These are phyloP conservation scores for Candida vaughaniae DNA, from an alignment of 805 yeast genomes.

Conservation along the genomic window DNA sequence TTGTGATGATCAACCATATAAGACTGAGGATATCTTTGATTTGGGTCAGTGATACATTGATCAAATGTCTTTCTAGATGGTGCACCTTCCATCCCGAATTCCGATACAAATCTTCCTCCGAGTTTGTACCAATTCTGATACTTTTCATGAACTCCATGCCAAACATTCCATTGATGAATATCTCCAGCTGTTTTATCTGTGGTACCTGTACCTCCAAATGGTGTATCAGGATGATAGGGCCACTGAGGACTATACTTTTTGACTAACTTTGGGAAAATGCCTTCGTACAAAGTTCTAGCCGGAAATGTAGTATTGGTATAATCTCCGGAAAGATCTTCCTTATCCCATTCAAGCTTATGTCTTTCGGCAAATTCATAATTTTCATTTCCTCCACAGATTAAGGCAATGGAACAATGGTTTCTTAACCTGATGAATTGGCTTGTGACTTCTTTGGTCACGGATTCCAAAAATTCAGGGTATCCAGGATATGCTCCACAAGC, in stretches of 20 bases:
- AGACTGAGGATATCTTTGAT: conserved; percentile 42
- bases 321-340: conserved; percentile 20
- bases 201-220: conserved; percentile 41
- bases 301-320: conserved; percentile 37
- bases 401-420: conserved; percentile 34
- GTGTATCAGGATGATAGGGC: conserved; percentile 47
- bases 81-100: conserved; percentile 51
- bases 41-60: conserved; percentile 31
- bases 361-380: conserved; percentile 47
- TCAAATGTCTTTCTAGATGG: conserved; percentile 34
- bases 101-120: conserved; percentile 48
- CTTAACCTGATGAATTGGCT: conserved; percentile 41
- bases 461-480: conserved; percentile 30
- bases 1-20: conserved; percentile 43
- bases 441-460: conserved; percentile 36
- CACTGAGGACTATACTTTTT: conserved; percentile 17
- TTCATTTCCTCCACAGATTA: conserved; percentile 47
- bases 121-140: conserved; percentile 46
- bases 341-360: conserved; percentile 25
- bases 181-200: conserved; percentile 32
- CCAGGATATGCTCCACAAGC: conserved; percentile 56
- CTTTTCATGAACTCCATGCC: conserved; percentile 49
- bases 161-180: conserved; percentile 52
- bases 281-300: conserved; percentile 42
- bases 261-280: conserved; percentile 33